Base-by-base conservation (phyloP, 495 filamentous ascomycete species). In the Copromyces sp. region DNA sequence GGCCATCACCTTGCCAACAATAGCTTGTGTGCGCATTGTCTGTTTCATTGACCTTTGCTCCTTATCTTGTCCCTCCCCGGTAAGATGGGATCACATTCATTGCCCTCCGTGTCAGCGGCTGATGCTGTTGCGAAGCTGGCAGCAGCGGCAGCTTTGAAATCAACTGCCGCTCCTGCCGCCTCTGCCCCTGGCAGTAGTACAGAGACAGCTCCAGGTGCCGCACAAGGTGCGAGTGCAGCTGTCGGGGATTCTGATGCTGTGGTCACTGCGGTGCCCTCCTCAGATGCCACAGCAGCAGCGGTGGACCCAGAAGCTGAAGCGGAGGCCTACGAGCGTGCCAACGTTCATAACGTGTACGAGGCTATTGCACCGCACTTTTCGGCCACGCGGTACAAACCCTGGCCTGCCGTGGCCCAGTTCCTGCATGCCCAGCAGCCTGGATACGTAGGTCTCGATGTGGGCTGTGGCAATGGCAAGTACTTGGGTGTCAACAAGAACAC, bases 391-490 rank as follows among this genome's bases (percentile, higher is more conserved):
- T 94, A 97, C 87, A 98, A 98, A 90, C 94, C 95, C 73, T 99
- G 95, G 95, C 95, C 95, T 29, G 91, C 96, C 77, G 92, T 98
- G 68, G 90, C 94, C 76, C 81, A 82, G 53, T 99, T 98, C 80
- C 87, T 99, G 47, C 81, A 82, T 47, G 82, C 84, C n/a, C 84
- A 92, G 39, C 80, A 85, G 6, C 84, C 87, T 37, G 95, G 94
- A 17, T 86, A 93, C n/a, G 82, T 98, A 41, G 95, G 95, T 9
- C 83, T 98, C 32, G 95, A 99, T 81, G 87, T 98, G 70, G 93
- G 93, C 68, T 98, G 95, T 82, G 95, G 95, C 70, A 99, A 99
- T 84, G 95, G 95, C 74, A 99, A 99, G 84, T 97, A 98, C 78
- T 83, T 98, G 68, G 82, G 86, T 47, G 92, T 96, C 44, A 97